phyloP scores from a whole-genome alignment of 352 stramenopile genomes.

The Phytophthora hybrid region DNA sequence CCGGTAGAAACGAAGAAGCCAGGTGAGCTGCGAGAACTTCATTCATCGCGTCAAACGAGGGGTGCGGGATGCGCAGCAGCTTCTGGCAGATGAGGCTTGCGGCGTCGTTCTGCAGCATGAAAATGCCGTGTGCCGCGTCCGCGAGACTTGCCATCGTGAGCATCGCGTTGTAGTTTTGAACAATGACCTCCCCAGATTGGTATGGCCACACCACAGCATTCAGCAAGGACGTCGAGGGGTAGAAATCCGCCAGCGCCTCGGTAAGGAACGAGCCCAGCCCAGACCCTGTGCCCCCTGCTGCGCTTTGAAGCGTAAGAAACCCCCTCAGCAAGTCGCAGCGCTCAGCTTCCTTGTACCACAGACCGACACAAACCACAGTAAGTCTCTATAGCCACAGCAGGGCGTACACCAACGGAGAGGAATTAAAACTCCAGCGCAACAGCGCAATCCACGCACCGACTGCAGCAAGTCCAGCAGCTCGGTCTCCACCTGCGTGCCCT shows the following conservation, averaged over 20 bases:
- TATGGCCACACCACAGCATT: conserved; percentile 91
- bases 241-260: conserved; percentile 74
- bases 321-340: conserved; percentile 73
- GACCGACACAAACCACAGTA: neutral
- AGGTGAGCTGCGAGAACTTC: conserved; percentile 69
- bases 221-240: conserved; percentile 58
- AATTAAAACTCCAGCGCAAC: neutral
- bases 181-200: conserved; percentile 83
- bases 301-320: conserved; percentile 85
- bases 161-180: conserved; percentile 93
- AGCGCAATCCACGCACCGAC: conserved; percentile 35
- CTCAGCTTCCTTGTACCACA: conserved; percentile 62
- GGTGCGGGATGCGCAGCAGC: conserved; percentile 60
- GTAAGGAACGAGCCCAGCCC: conserved; percentile 86
- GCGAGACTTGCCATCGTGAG: conserved; percentile 86
- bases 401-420: neutral
- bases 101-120: conserved; percentile 81
- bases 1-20: conserved; percentile 57
- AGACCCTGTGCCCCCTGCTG: conserved; percentile 89
- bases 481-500: conserved; percentile 52
- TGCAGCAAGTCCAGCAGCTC: conserved; percentile 64
- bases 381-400: neutral
- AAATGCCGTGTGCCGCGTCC: conserved; percentile 61
- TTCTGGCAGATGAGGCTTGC: conserved; percentile 64
- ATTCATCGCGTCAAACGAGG: conserved; percentile 75